Conservation (phyloP, 345 rosid species). For the Moricandia moricandioides region DNA sequence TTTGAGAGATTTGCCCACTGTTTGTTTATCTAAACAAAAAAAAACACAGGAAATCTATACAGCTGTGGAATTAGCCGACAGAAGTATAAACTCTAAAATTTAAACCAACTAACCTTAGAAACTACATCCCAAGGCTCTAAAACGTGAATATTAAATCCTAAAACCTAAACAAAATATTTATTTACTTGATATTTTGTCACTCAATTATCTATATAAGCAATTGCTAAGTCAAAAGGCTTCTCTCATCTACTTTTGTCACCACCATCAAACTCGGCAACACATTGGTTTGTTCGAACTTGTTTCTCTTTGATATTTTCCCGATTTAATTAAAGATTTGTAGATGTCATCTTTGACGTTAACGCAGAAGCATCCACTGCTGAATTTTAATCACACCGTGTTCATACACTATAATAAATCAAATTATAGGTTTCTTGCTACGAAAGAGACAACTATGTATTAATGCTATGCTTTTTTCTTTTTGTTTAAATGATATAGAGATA, state of each 20-base stretch:
- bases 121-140: background rate
- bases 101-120: background rate
- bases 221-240: background rate
- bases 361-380: background rate
- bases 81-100: no score
- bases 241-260: slow-evolving; percentile 28
- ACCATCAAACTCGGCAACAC: slow-evolving; percentile 17
- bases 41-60: no score
- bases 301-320: slow-evolving; percentile 26
- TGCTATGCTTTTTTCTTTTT: background rate
- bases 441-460: background rate
- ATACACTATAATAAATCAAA: background rate
- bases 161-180: background rate
- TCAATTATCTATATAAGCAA: background rate
- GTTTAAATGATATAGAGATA: background rate
- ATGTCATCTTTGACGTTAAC: slow-evolving; percentile 25
- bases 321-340: slow-evolving; percentile 11
- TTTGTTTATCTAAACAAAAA: no score
- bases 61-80: no score
- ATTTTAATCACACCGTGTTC: slow-evolving; percentile 16
- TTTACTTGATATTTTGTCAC: background rate
- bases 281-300: slow-evolving; percentile 15
- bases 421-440: slow-evolving; percentile 1
- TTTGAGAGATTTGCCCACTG: no score
- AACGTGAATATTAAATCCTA: background rate